Base-by-base conservation (phyloP, 345 rosid species). In the Eucalyptus microcorys region DNA sequence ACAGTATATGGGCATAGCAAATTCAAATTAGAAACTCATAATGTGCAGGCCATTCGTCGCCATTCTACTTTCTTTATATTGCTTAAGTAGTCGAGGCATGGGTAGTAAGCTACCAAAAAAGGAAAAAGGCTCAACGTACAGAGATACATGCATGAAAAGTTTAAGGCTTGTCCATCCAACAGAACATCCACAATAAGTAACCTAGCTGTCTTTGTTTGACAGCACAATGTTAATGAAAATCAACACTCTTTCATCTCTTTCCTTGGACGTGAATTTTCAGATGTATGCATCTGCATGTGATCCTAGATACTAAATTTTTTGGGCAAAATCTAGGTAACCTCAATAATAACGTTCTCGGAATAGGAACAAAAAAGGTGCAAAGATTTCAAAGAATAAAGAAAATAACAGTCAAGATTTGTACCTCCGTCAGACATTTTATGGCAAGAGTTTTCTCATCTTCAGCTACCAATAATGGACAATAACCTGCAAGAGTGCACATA, bases 361-460 rank as follows among this genome's bases (percentile, higher is more conserved):
- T 64, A 64, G 19, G 76, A n/a, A 64, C 34, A 14, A 37, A 76
- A 71, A 76, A 76, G 27, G 45, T 37, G 27, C 27, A 76, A 37
- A 19, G 83, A 76, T 71, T 37, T 14, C 71, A 64, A 14, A 64
- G 71, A 37, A 37, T 37, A 37, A 76, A 76, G 83, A 76, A 37
- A 27, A 76, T 37, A 37, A 19, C 27, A 76, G 83, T 76, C 83
- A 76, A 76, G 84, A 76, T 6, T 48, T 30, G 52, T 90, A 94
- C 96, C 96, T 95, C 93, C 10, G 94, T 94, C 90, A 93, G 88
- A 87, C 92, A 87, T 80, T 91, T 91, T 64, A 93, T 91, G 87
- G 91, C 91, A 79, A 93, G 96, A 89, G 92, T 90, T 92, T 89
- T 92, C 92, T 94, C 96, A 81, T 95, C 96, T 64, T 93, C 95